phyloP scores from a whole-genome alignment of 129 eudicot species.

The Tagetes erecta region DNA sequence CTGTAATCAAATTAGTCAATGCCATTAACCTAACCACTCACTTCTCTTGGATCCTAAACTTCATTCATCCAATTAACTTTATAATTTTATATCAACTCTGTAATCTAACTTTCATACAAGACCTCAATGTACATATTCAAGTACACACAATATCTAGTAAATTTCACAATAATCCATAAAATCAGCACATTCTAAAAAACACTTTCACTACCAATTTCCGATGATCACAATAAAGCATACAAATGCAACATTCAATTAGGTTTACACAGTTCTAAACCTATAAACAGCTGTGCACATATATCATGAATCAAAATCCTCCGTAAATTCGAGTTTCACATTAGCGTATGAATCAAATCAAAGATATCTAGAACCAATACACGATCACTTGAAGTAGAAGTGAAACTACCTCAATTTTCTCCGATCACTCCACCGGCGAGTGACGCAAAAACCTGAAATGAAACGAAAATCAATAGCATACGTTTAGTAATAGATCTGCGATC shows the following conservation, averaged over 20 bases:
- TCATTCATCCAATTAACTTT: constrained; percentile 1
- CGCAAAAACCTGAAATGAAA: constrained; percentile 7
- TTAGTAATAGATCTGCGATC: constrained; percentile 14
- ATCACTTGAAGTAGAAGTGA: background rate
- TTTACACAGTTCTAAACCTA: constrained; percentile 7
- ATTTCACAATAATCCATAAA: background rate
- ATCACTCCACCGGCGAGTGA: constrained; percentile 15
- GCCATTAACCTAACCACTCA: background rate
- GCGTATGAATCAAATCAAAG: background rate
- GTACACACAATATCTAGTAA: background rate
- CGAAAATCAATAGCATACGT: background rate
- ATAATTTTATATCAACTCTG: constrained; percentile 5
- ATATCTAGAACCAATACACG: background rate
- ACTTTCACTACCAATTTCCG: background rate
- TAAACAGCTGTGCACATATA: background rate
- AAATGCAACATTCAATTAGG: background rate
- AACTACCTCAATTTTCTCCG: constrained; percentile 26
- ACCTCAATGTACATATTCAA: background rate
- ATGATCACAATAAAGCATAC: background rate
- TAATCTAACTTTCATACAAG: background rate
- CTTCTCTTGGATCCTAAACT: background rate
- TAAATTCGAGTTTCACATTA: background rate
- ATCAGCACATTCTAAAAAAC: background rate
- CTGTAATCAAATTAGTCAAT: background rate
- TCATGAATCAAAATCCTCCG: constrained; percentile 12